Conservation (phyloP, 768 basidiomycete genomes). For the Suillus fuscotomentosus region DNA sequence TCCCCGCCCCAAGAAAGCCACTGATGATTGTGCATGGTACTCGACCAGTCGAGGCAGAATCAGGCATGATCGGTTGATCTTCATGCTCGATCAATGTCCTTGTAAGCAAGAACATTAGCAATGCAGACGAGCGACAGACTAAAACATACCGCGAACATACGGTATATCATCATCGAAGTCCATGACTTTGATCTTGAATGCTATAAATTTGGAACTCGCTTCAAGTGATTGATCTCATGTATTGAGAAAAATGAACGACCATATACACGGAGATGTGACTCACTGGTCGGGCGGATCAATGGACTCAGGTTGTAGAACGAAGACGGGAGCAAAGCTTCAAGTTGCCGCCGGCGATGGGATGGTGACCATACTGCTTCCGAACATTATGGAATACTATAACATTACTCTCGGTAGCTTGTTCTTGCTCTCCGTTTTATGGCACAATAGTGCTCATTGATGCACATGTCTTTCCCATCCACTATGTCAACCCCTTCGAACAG, state of each 20-base stretch:
- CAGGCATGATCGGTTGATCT: background rate
- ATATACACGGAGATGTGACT: background rate
- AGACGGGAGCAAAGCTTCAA: background rate
- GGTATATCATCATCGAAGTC: conserved; percentile 62
- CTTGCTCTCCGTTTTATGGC: background rate
- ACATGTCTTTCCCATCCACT: conserved; percentile 5
- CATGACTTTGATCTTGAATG: conserved; percentile 26
- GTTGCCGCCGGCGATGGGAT: background rate
- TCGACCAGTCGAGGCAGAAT: conserved; percentile 21
- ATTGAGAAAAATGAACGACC: background rate
- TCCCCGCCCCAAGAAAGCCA: conserved; percentile 93
- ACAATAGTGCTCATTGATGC: background rate
- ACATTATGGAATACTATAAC: conserved; percentile 17
- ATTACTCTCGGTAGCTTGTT: background rate
- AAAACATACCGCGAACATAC: conserved; percentile 33
- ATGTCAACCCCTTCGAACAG: conserved; percentile 12
- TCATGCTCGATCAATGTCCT: conserved; percentile 32
- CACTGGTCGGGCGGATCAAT: background rate
- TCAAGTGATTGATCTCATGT: background rate
- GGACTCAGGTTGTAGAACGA: background rate
- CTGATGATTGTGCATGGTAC: conserved; percentile 94
- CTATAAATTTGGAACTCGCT: background rate
- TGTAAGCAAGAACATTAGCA: conserved; percentile 7
- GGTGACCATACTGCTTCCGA: conserved; percentile 18
- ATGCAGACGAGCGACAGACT: conserved; percentile 7